A percentile compares a stretch with the other conserved stretches of the same genome.
These are phyloP conservation scores for Didymellaceae sp. DNA, from an alignment of 2,329 filamentous ascomycete genomes.

Conservation along the genomic window DNA sequence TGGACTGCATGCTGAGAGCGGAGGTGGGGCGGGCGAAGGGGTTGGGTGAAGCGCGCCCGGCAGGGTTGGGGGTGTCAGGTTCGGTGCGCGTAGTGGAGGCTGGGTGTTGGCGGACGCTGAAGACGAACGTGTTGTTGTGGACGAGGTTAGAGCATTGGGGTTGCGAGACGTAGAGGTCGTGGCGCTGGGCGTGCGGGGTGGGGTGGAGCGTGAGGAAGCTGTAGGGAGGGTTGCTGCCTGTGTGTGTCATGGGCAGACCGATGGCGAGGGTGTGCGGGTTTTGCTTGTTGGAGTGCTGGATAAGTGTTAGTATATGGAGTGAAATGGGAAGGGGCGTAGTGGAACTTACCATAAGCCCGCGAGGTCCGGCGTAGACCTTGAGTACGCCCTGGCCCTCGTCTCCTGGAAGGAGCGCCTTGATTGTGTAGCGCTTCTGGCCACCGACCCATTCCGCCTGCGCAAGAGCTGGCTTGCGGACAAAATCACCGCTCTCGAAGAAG, in stretches of 20 bases:
- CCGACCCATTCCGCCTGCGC: conserved; percentile 91
- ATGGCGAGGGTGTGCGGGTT: conserved; percentile 92
- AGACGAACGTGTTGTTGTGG: conserved; percentile 97
- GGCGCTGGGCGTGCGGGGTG: conserved; percentile 94
- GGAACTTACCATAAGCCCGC: conserved; percentile 77
- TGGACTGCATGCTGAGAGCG: conserved; percentile 67
- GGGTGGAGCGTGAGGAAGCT: conserved; percentile 93
- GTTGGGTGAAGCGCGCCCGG: conserved; percentile 59
- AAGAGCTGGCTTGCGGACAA: conserved; percentile 82
- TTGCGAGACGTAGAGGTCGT: conserved; percentile 96
- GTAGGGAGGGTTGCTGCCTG: conserved; percentile 90
- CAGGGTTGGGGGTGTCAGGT: conserved; percentile 39
- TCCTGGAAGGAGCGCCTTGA: conserved; percentile 89
- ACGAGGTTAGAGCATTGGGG: conserved; percentile 89
- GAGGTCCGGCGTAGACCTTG: conserved; percentile 91
- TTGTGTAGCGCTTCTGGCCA: conserved; percentile 86
- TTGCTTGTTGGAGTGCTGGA: conserved; percentile 84
- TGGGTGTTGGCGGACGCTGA: conserved; percentile 91
- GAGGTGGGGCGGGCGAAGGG: conserved; percentile 62
- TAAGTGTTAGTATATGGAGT: conserved; percentile 22
- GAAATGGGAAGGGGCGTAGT: background rate
- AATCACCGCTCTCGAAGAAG: conserved; percentile 88
- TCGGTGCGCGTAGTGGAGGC: conserved; percentile 59
- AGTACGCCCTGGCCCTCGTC: conserved; percentile 88
- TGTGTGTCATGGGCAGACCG: conserved; percentile 86